phyloP scores from a whole-genome alignment of 2,329 filamentous ascomycete species.

The Leptographium lundbergii region DNA sequence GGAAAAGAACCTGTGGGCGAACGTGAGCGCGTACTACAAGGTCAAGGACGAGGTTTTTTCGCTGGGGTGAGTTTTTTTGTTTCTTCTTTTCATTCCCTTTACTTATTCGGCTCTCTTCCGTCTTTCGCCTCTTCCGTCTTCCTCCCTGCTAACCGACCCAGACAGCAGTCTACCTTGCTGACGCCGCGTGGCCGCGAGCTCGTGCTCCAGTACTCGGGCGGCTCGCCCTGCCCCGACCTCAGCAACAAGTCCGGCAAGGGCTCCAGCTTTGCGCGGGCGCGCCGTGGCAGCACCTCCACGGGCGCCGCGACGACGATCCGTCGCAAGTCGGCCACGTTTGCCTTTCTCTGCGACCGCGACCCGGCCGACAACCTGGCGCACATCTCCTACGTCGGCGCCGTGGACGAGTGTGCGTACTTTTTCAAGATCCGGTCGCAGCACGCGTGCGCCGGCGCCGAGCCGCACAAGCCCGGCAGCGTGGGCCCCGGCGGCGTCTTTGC shows the following conservation, averaged over 20 bases:
- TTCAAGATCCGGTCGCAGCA: conserved; percentile 83
- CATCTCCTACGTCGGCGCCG: conserved; percentile 75
- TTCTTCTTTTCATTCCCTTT: neutral
- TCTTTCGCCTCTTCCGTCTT: neutral
- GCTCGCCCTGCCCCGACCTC: conserved; percentile 56
- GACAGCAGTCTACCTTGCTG: conserved; percentile 40
- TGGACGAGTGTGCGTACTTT: conserved; percentile 88
- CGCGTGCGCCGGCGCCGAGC: conserved; percentile 58
- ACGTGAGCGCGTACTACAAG: conserved; percentile 69
- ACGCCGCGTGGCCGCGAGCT: conserved; percentile 58
- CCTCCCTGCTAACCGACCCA: conserved; percentile 15
- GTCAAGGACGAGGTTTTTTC: conserved; percentile 54
- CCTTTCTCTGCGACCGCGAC: conserved; percentile 84
- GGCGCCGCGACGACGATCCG: conserved; percentile 25
- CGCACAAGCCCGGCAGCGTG: conserved; percentile 60
- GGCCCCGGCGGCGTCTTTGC: conserved; percentile 69
- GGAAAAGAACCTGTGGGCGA: conserved; percentile 47
- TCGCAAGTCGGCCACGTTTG: conserved; percentile 75
- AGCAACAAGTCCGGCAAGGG: conserved; percentile 18
- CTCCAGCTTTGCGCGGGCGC: conserved; percentile 5
- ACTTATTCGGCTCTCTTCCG: neutral
- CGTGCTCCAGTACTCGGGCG: conserved; percentile 63
- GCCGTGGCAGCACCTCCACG: neutral
- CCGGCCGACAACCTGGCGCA: conserved; percentile 53
- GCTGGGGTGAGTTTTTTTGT: conserved; percentile 48